Evolutionary conservation across 768 basidiomycete genomes (phyloP).

Genomic region (Leccinum broughii): DNA sequence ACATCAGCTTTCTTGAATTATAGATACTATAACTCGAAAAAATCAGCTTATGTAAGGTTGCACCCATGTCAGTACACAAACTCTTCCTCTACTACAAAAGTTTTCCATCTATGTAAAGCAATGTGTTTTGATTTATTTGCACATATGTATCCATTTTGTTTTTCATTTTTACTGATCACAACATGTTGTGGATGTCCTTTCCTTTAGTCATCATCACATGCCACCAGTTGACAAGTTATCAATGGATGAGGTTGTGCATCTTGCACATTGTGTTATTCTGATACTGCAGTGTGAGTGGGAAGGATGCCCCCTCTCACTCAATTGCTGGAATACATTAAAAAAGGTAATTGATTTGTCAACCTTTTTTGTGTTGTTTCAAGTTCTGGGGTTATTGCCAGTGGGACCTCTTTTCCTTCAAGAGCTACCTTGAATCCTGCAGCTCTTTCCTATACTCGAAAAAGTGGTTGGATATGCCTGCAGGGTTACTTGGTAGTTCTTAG

Average conservation of each 20-base stretch:
- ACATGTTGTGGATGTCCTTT: not conserved
- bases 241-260: constrained; percentile 16
- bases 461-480: constrained; percentile 20
- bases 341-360: constrained; percentile 27
- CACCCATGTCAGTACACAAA: too few relatives aligned
- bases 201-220: constrained; percentile 16
- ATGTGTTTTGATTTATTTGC: constrained; percentile 12
- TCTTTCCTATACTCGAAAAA: constrained; percentile 7
- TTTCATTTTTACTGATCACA: not conserved
- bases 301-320: constrained; percentile 25
- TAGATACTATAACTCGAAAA: too few relatives aligned
- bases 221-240: constrained; percentile 20
- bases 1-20: too few relatives aligned
- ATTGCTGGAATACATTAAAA: constrained; percentile 29
- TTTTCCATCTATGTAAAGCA: not conserved
- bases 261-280: constrained; percentile 29
- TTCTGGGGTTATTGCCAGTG: constrained; percentile 9
- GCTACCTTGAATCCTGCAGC: constrained; percentile 17
- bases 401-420: not conserved
- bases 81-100: not conserved
- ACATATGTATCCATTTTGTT: constrained; percentile 2
- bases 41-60: too few relatives aligned
- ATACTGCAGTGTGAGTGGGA: constrained; percentile 33
- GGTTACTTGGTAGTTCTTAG: constrained; percentile 23
- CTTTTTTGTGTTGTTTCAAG: constrained; percentile 3